Conservation (phyloP, 805 yeast genomes). For the Metschnikowia sp. region DNA sequence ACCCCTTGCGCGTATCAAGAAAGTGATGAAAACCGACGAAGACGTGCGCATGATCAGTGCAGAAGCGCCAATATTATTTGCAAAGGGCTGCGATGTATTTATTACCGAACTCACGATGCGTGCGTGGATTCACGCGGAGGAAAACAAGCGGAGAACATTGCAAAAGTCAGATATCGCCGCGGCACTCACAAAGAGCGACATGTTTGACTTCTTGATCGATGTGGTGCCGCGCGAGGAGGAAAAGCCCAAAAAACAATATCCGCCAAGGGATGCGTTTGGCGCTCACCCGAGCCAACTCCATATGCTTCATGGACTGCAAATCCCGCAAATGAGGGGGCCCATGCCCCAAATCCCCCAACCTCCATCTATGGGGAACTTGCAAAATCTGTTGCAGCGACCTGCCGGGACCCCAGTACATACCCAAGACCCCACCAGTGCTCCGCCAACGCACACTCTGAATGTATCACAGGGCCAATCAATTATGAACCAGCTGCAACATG, state of each 20-base stretch:
- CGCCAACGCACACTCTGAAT: no score
- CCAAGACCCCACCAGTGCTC: no score
- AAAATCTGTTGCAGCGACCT: no score
- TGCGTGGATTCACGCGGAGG: constrained; percentile 99
- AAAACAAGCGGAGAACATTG: constrained; percentile 87
- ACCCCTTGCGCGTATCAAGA: constrained; percentile 93
- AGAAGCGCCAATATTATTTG: constrained; percentile 95
- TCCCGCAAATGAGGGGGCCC: constrained; percentile 6
- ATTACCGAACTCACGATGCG: constrained; percentile 97
- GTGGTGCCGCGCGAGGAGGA: constrained; percentile 91
- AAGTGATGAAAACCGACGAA: constrained; percentile 97
- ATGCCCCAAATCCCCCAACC: no score
- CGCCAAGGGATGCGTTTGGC: constrained; percentile 21
- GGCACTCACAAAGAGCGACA: constrained; percentile 89
- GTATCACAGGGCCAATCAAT: no score
- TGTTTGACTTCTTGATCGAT: constrained; percentile 96
- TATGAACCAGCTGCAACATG: no score
- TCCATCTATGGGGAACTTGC: no score
- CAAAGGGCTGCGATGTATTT: constrained; percentile 96
- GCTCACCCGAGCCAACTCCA: constrained; percentile 11
- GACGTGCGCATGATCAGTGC: constrained; percentile 97
- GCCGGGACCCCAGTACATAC: no score
- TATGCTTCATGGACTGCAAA: constrained; percentile 13
- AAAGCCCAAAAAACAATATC: constrained; percentile 44
- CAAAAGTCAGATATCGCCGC: constrained; percentile 95